Evolutionary conservation across 2,329 filamentous ascomycete species (phyloP), one percentile per base, ranked within the genome.

Genomic region (Hymenoscyphus infarciens): DNA sequence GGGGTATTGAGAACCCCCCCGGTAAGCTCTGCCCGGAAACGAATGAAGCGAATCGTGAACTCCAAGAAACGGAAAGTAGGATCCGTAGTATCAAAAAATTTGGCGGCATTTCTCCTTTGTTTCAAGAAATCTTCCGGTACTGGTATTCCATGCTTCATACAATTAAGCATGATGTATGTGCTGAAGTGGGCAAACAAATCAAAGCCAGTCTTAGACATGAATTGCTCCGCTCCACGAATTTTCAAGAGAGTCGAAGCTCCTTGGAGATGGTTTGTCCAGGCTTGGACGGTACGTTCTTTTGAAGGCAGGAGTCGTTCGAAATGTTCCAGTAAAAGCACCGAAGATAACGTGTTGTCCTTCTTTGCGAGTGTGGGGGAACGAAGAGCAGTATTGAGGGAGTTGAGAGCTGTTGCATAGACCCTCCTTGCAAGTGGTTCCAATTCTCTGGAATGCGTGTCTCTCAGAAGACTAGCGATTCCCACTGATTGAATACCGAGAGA

Each of bases 121-220:
- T 76, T 76, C 6, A 76, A 74, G 1, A 77, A 75, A 16, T 77
- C 75, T 35, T 76, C 71, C 10, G 81, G 82, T 76, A 83, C 81
- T 7, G 81, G 78, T 39, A 79, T 70, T 19, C 77, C 77, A 59
- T 76, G 77, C 64, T 82, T 80, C 39, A 82, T 78, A 68, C 81
- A 83, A 66, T 76, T 80, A 66, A 83, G 78, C 60, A 81, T 74
- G 38, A 81, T 77, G 57, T 77, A 79, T 62, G 82, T 77, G 39
- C 76, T 81, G 54, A 83, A 76, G 79, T 82, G 82, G 60, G 79
- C 75, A 67, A 83, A 83, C 80, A 83, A 82, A 61, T 78, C 76
- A 35, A 77, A 73, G 3, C 81, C 80, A 4, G 79, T 79, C 57
- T 74, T 74, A 16, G 79, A 81, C 55, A 70, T 71, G 67, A 83